A percentile compares a stretch with the other conserved stretches of the same genome.
These are phyloP conservation scores for Brassica nigra DNA, from an alignment of 345 rosid species.

Conservation along the genomic window DNA sequence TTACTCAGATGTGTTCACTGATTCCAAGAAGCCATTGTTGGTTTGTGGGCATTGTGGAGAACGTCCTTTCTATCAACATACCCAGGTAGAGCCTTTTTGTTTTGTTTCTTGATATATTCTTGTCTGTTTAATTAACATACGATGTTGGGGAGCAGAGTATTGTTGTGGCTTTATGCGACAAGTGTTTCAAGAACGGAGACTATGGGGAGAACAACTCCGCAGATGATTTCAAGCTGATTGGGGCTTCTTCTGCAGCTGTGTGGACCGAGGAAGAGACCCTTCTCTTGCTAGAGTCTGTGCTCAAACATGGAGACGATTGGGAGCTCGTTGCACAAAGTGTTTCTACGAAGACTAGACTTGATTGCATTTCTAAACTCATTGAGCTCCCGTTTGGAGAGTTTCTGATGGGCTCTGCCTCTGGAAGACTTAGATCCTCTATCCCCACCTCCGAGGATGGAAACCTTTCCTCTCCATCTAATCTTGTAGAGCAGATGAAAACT, in stretches of 20 bases:
- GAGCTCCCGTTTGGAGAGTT: slow-evolving; percentile 90
- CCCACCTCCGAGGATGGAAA: slow-evolving; percentile 32
- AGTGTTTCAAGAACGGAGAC: slow-evolving; percentile 63
- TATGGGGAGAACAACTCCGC: slow-evolving; percentile 60
- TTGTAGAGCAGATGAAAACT: slow-evolving; percentile 34
- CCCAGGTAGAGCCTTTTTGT: slow-evolving; percentile 47
- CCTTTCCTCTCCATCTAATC: slow-evolving; percentile 40
- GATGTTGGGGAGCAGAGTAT: slow-evolving; percentile 44
- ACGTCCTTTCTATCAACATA: slow-evolving; percentile 46
- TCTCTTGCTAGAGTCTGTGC: slow-evolving; percentile 74
- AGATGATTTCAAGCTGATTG: slow-evolving; percentile 62
- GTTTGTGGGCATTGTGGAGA: slow-evolving; percentile 60
- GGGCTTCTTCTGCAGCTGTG: slow-evolving; percentile 39
- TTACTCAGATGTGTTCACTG: slow-evolving; percentile 67
- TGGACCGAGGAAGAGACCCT: slow-evolving; percentile 93
- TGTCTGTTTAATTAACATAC: slow-evolving; percentile 2
- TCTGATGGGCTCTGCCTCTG: slow-evolving; percentile 50
- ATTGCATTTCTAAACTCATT: slow-evolving; percentile 81
- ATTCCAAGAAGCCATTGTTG: slow-evolving; percentile 39
- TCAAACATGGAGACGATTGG: slow-evolving; percentile 89
- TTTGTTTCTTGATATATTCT: background rate
- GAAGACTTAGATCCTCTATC: slow-evolving; percentile 41
- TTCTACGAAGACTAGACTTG: slow-evolving; percentile 68
- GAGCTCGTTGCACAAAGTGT: slow-evolving; percentile 83
- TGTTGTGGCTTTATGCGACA: slow-evolving; percentile 51